Conservation (phyloP, 768 basidiomycete genomes). For the Mycena amicta region DNA sequence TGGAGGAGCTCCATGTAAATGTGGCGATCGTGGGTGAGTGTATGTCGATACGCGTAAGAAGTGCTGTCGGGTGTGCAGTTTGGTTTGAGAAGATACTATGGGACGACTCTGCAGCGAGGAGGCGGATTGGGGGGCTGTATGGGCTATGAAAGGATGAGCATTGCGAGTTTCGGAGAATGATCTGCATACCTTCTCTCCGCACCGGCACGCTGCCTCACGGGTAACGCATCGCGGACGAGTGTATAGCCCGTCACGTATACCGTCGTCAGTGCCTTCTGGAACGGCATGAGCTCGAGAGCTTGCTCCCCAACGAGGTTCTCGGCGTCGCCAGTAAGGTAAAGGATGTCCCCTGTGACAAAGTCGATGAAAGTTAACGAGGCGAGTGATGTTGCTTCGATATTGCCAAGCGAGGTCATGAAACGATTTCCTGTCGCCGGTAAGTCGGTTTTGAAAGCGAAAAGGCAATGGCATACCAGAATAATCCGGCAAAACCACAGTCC, state of each 20-base stretch:
- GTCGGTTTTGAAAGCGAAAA: conserved; percentile 7
- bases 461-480: conserved; percentile 47
- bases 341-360: conserved; percentile 54
- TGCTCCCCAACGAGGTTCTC: conserved; percentile 48
- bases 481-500: conserved; percentile 61
- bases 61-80: conserved; percentile 31
- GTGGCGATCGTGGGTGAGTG: conserved; percentile 56
- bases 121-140: conserved; percentile 60
- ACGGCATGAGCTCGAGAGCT: conserved; percentile 57
- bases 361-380: conserved; percentile 61
- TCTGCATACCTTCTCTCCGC: conserved; percentile 25
- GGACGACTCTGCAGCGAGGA: conserved; percentile 50
- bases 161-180: conserved; percentile 1
- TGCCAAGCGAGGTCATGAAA: conserved; percentile 64
- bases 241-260: conserved; percentile 54
- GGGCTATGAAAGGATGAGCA: conserved; percentile 37
- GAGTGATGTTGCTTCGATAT: conserved; percentile 57
- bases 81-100: conserved; percentile 31
- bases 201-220: conserved; percentile 46
- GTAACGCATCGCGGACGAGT: conserved; percentile 56
- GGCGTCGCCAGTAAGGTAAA: conserved; percentile 65
- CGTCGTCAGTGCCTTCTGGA: conserved; percentile 52
- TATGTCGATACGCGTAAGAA: conserved; percentile 41
- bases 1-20: conserved; percentile 48
- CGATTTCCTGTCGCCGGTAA: conserved; percentile 51